Evolutionary conservation across 371 early-diverging fungal genomes (phyloP), one percentile per base, ranked within the genome.

Genomic region (Fennellomyces sp.): DNA sequence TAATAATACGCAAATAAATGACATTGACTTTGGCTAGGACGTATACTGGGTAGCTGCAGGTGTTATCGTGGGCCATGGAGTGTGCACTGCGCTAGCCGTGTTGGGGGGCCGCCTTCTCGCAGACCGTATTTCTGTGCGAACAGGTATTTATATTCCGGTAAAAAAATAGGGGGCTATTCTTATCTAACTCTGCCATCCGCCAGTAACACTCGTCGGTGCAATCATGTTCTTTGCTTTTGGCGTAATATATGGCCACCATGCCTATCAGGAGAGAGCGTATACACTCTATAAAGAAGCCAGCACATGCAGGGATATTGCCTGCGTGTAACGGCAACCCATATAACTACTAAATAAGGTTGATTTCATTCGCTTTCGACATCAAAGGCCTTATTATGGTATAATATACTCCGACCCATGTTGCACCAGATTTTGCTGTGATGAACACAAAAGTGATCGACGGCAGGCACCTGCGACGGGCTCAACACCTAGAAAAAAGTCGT

Each of bases 51-150:
- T 97, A 42, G 88, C 92, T 1, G 59, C 92, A 15, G 97, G 98
- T 51, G 88, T 92, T 1, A 82, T 95, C n/a, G 60, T 89, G 49
- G 98, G 96, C 13, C 98, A 97, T 74, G 78, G 89, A 26, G 66
- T 95, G 53, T 97, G 97, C 73, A 92, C 96, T 12, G 90, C 84
- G 25, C 62, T 92, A 25, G 98, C 98, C 0, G 97, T 97, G 5
- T 65, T 96, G 19, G 95, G 97, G 61, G 97, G 97, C 12, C 83
- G 89, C 53, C 82, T 94, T 75, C 69, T 97, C 61, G 97, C 97
- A 5, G 73, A 88, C 11, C 84, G 82, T 64, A 97, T 97, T 47
- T 94, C 95, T 27, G 92, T 96, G 17, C 85, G 87, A 63, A 93
- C 92, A 78, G 87, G 92, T 90, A 83, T 65, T n/a, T n/a, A n/a